phyloP scores from a whole-genome alignment of 2,329 filamentous ascomycete species.

The Penicillium sp. region DNA sequence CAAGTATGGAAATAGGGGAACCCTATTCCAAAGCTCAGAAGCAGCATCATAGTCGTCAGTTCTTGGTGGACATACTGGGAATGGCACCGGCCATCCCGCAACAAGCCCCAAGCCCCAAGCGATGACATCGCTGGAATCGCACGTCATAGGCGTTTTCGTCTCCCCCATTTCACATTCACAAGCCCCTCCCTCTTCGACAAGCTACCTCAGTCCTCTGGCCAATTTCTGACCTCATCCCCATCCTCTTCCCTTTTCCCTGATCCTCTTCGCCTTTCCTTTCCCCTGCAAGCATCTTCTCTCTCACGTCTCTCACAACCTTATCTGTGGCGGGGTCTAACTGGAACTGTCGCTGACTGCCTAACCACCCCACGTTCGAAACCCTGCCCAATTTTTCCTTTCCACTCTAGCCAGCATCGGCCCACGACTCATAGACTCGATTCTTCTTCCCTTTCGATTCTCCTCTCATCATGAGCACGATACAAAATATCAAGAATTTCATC shows the following conservation, averaged over 20 bases:
- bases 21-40: neutral
- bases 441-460: neutral
- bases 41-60: neutral
- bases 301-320: neutral
- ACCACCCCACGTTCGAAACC: conserved; percentile 11
- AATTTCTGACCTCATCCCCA: conserved; percentile 3
- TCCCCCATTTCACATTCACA: neutral
- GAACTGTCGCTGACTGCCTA: neutral
- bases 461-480: conserved; percentile 68
- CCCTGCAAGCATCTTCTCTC: neutral
- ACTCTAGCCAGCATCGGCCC: neutral
- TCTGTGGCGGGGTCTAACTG: neutral
- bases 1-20: neutral
- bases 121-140: conserved; percentile 21
- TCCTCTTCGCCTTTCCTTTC: neutral
- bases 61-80: no score
- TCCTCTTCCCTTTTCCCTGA: neutral
- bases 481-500: conserved; percentile 98
- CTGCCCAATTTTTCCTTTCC: conserved; percentile 6
- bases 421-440: neutral
- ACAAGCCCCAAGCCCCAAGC: neutral
- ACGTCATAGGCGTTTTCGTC: conserved; percentile 17
- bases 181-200: neutral
- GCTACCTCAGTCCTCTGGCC: neutral
- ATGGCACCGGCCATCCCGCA: neutral